Conservation (phyloP, 495 filamentous ascomycete genomes). For the Oleoguttula mirabilis region DNA sequence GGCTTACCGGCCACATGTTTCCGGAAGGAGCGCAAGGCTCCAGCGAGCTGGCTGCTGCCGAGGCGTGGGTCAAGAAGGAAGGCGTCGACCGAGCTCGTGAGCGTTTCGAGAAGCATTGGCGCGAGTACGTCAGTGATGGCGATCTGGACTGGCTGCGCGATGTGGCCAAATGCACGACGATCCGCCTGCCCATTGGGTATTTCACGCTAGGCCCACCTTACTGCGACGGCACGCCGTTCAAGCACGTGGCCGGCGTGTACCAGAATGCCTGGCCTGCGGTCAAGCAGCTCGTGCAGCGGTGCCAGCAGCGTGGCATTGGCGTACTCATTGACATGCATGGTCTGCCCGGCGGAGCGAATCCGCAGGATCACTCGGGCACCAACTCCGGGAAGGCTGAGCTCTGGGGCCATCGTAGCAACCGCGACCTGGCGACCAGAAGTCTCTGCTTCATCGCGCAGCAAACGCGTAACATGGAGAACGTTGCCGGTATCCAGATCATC, state of each 20-base stretch:
- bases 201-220: slow-evolving; percentile 40
- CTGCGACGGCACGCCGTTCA: slow-evolving; percentile 39
- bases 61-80: slow-evolving; percentile 28
- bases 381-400: slow-evolving; percentile 33
- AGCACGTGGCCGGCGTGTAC: slow-evolving; percentile 34
- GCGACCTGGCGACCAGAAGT: slow-evolving; percentile 30
- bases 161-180: slow-evolving; percentile 36
- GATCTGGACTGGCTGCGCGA: slow-evolving; percentile 38
- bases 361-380: slow-evolving; percentile 40
- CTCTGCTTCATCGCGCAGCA: slow-evolving; percentile 36
- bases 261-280: slow-evolving; percentile 37
- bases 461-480: slow-evolving; percentile 31
- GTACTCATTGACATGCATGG: slow-evolving; percentile 45
- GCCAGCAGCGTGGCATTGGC: slow-evolving; percentile 36
- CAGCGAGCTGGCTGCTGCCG: slow-evolving; percentile 40
- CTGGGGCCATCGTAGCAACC: slow-evolving; percentile 31
- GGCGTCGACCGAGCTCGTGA: slow-evolving; percentile 35
- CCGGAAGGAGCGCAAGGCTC: slow-evolving; percentile 22
- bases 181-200: slow-evolving; percentile 46
- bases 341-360: slow-evolving; percentile 43
- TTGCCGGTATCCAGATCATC: slow-evolving; percentile 41
- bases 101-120: slow-evolving; percentile 42
- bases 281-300: slow-evolving; percentile 31
- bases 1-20: slow-evolving; percentile 38
- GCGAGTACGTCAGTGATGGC: slow-evolving; percentile 32